A percentile compares a stretch with the other conserved stretches of the same genome.
Evolutionary conservation across 164 flowering plant species (phyloP).

Genomic region (Paratinospora sagittata): DNA sequence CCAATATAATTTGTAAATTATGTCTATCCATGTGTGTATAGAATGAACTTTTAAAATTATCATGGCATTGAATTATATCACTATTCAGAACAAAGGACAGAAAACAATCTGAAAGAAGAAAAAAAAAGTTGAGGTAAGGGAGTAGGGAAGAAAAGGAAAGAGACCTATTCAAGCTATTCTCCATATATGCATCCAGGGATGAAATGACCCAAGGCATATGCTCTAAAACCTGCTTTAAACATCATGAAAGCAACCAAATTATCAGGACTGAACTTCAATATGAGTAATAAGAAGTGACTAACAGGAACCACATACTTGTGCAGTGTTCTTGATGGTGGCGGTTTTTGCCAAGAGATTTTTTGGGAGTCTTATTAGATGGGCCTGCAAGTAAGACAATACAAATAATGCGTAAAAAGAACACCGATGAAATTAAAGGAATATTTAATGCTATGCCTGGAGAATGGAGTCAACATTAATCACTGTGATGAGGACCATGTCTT

Average conservation of each 20-base stretch:
- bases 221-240: slow-evolving; percentile 54
- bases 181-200: slow-evolving; percentile 73
- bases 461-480: neutral
- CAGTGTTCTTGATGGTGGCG: slow-evolving; percentile 62
- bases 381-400: slow-evolving; percentile 35
- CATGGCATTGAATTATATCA: neutral
- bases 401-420: neutral
- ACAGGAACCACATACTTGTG: slow-evolving; percentile 42
- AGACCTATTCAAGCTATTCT: slow-evolving; percentile 69
- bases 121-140: neutral
- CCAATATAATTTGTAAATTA: neutral
- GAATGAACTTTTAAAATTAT: neutral
- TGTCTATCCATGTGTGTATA: neutral
- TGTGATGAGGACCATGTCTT: too few species aligned
- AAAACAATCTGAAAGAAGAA: neutral
- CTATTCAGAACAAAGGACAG: neutral
- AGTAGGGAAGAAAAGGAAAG: neutral
- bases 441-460: neutral
- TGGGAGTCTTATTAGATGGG: slow-evolving; percentile 60
- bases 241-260: neutral
- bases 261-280: slow-evolving; percentile 3
- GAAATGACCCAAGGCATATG: slow-evolving; percentile 81
- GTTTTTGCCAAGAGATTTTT: slow-evolving; percentile 69
- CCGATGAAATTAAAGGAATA: neutral
- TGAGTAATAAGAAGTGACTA: neutral